Evolutionary conservation across 2,329 filamentous ascomycete species (phyloP), one percentile per base, ranked within the genome.

Genomic region (Blastomyces silverae): DNA sequence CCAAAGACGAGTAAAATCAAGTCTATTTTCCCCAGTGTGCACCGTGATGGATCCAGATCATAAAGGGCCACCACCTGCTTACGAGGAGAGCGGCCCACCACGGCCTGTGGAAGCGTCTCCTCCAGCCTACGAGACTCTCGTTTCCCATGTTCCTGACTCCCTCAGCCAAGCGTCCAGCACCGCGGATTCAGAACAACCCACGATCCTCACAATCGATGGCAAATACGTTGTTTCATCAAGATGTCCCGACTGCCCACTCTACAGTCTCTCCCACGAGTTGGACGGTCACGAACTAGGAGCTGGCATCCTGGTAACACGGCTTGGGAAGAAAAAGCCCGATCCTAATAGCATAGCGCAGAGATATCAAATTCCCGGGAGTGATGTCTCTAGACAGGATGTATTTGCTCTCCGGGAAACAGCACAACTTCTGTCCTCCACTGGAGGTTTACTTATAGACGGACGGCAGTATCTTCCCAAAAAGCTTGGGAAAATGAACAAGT

Each of bases 281-380:
- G 67, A 69, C 56, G 67, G 67, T 62, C 66, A 66, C 57, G 67
- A 69, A 62, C 50, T 68, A 22, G 67, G 63, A 46, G 39, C 46
- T 34, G 65, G 65, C 11, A 61, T 67, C 46, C 56, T 69, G 34
- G 48, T 67, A 17, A 67, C 67, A 10, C 66, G 67, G 6, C 63
- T 67, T 34, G 67, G 66, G 55, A 31, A 42, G 52, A 58, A 34
- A 34, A n/a, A 1, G 58, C 64, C 10, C 25, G 59, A n/a, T n/a
- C 44, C 28, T 50, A 48, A 42, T 52, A 52, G 37, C 17, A 55
- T 28, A 62, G 64, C 57, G 0, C 37, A 44, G 57, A 42, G 57
- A 46, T 60, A 60, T 60, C 57, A 31, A 44, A 60, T 60, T 28
- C 39, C 57, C 11, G 57, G 57, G 1, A 20, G 34, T 17, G 57